Evolutionary conservation across 164 flowering plant genomes (phyloP).

Genomic region (Akebia trifoliata): DNA sequence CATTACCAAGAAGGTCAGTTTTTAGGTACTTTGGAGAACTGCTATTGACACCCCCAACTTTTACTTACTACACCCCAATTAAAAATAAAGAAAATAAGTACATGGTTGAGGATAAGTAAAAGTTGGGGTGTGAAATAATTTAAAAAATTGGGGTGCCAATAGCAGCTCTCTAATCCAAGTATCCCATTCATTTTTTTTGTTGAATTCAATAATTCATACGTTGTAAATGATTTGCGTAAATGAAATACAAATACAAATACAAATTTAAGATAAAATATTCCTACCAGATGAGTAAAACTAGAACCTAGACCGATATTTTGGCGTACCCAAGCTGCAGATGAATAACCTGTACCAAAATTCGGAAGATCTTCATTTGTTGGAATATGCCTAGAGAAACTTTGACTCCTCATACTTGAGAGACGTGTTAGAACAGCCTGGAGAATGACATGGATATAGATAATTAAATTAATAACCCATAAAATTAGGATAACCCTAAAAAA

Average conservation of each 20-base stretch:
- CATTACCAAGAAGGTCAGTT: no score
- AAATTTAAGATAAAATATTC: background rate
- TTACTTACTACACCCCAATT: no score
- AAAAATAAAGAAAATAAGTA: no score
- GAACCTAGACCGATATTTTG: constrained; percentile 3
- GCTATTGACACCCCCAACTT: no score
- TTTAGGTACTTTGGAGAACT: no score
- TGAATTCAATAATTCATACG: no score
- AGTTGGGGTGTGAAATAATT: no score
- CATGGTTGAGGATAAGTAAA: no score
- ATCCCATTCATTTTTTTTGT: no score
- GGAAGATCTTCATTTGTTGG: constrained; percentile 38
- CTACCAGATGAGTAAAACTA: constrained; percentile 12
- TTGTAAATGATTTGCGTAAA: background rate
- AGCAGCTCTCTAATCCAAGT: no score
- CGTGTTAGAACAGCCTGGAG: constrained; percentile 65
- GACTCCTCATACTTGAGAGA: constrained; percentile 55
- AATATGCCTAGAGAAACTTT: constrained; percentile 36
- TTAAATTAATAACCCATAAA: background rate
- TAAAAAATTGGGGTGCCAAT: no score
- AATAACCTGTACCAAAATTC: constrained; percentile 31
- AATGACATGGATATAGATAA: constrained; percentile 1
- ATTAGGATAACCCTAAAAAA: background rate
- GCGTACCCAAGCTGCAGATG: constrained; percentile 39
- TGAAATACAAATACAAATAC: background rate